Evolutionary conservation across 345 rosid genomes (phyloP).

Genomic region (Litchi chinensis): DNA sequence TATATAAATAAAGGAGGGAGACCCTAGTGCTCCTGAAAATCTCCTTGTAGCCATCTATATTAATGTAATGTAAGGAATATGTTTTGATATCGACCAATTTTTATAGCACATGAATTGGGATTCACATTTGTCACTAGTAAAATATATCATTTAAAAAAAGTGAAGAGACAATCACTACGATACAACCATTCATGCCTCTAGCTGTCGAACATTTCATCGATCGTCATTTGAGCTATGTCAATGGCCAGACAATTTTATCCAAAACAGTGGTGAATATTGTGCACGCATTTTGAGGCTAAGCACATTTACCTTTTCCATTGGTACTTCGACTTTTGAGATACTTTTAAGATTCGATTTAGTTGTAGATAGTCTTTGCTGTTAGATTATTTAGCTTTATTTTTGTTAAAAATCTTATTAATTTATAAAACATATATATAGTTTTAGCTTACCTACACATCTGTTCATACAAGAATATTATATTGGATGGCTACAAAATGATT

Average conservation of each 20-base stretch:
- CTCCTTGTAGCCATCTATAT: constrained; percentile 8
- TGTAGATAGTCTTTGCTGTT: too few species aligned
- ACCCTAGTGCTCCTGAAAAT: background rate
- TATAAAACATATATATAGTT: too few species aligned
- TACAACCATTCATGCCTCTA: constrained; percentile 5
- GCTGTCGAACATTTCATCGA: background rate
- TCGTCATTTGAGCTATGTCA: background rate
- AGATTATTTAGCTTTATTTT: too few species aligned
- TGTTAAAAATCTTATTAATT: too few species aligned
- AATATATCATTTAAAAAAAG: background rate
- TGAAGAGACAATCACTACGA: constrained; percentile 12
- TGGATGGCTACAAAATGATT: too few species aligned
- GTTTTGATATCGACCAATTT: background rate
- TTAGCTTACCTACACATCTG: too few species aligned
- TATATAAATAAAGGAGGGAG: constrained; percentile 32
- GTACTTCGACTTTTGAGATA: too few species aligned
- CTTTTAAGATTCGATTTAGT: too few species aligned
- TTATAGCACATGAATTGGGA: background rate
- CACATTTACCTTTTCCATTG: background rate
- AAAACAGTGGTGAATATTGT: background rate
- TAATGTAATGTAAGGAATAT: constrained; percentile 10
- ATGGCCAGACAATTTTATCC: constrained; percentile 1
- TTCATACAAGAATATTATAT: too few species aligned
- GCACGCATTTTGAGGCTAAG: background rate
- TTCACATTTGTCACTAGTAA: background rate